A percentile compares a stretch with the other conserved stretches of the same genome.
Evolutionary conservation across 106 monocot species (phyloP).

Genomic region (Ottelia alismoides): DNA sequence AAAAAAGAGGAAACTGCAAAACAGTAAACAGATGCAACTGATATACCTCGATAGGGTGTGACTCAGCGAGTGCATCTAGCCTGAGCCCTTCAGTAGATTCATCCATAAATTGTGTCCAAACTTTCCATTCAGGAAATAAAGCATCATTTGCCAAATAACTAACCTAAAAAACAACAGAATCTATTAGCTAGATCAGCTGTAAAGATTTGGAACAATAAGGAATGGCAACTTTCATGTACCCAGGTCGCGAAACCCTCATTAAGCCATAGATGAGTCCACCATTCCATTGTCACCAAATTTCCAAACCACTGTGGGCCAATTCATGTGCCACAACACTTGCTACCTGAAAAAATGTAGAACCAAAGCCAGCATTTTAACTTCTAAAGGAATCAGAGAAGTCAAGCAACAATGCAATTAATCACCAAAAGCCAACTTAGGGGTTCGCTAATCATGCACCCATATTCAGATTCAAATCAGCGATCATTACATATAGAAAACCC

Average conservation of each 20-base stretch:
- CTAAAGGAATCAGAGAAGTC: too few relatives aligned
- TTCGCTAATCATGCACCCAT: too few relatives aligned
- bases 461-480: too few relatives aligned
- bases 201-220: background rate
- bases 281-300: slow-evolving; percentile 96
- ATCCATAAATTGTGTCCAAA: slow-evolving; percentile 89
- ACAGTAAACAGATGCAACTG: too few relatives aligned
- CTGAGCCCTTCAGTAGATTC: slow-evolving; percentile 50
- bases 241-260: slow-evolving; percentile 92
- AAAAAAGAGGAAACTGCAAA: too few relatives aligned
- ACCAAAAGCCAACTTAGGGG: too few relatives aligned
- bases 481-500: too few relatives aligned
- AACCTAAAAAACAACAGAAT: slow-evolving; percentile 25
- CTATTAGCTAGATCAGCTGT: background rate
- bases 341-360: slow-evolving; percentile 50
- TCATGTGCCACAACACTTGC: slow-evolving; percentile 81
- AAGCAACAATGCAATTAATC: too few relatives aligned
- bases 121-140: slow-evolving; percentile 78
- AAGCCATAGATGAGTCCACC: slow-evolving; percentile 99
- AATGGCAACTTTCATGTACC: slow-evolving; percentile 19
- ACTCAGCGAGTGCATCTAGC: slow-evolving; percentile 68
- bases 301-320: slow-evolving; percentile 96
- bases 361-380: too few relatives aligned
- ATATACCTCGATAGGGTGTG: slow-evolving; percentile 96
- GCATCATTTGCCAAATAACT: slow-evolving; percentile 71